Evolutionary conservation across 148 eudicot species (phyloP).

Genomic region (Rhododendron henanense): DNA sequence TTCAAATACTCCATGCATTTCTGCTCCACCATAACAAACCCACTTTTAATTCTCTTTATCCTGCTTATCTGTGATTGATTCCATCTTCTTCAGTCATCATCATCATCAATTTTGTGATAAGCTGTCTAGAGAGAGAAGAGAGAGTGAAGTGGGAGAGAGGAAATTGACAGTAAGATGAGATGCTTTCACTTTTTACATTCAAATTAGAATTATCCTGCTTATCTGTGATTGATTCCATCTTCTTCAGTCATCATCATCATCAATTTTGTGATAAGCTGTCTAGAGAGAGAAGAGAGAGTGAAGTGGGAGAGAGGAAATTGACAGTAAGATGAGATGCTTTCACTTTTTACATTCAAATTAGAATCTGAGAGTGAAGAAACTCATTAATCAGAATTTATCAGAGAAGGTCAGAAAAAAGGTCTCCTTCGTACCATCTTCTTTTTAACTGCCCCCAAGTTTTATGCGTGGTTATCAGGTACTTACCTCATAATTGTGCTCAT

Average conservation of each 20-base stretch:
- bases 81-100: not conserved
- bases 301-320: not conserved
- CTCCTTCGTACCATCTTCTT: not conserved
- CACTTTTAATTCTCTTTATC: not conserved
- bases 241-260: not conserved
- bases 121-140: not conserved
- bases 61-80: not conserved
- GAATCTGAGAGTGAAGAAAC: not conserved
- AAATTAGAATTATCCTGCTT: not conserved
- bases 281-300: not conserved
- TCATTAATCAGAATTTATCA: slow-evolving; percentile 6
- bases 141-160: not conserved
- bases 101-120: not conserved
- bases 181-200: not conserved
- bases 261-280: too few relatives aligned
- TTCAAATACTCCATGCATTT: slow-evolving; percentile 9
- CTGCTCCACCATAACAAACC: slow-evolving; percentile 13
- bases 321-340: slow-evolving; percentile 9
- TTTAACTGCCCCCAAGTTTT: not conserved
- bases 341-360: not conserved
- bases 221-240: not conserved
- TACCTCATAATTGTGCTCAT: not conserved
- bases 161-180: slow-evolving; percentile 12
- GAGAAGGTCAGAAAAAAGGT: slow-evolving; percentile 15
- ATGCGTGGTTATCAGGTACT: slow-evolving; percentile 18